A percentile compares a stretch with the other conserved stretches of the same genome.
Evolutionary conservation across 176 grass and related monocot genomes (phyloP).

Genomic region (Alopecurus myosuroides): DNA sequence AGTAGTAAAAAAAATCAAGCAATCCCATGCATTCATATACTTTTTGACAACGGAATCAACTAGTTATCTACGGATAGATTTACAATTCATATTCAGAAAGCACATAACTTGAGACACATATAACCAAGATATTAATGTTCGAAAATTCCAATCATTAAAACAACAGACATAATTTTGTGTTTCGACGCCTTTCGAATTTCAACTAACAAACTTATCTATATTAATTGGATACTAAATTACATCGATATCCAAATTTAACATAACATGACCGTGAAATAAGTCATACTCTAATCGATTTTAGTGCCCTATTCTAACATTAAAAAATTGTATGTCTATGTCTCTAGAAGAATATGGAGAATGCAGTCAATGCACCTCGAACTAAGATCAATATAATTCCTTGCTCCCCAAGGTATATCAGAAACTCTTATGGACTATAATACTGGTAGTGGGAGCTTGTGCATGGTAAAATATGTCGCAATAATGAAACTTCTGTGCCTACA

Average conservation of each 20-base stretch:
- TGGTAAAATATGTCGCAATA: background rate
- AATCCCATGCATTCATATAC: background rate
- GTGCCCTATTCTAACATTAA: background rate
- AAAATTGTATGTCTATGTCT: background rate
- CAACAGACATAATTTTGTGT: background rate
- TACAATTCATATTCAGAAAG: background rate
- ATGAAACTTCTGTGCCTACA: too few relatives aligned
- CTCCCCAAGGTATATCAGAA: background rate
- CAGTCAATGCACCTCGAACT: background rate
- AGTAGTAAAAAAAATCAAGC: background rate
- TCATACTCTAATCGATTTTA: background rate
- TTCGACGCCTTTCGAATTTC: background rate
- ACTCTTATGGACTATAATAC: background rate
- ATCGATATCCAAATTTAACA: background rate
- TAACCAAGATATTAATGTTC: background rate
- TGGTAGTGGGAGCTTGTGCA: background rate
- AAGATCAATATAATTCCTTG: background rate
- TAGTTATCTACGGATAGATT: background rate
- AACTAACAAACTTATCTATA: background rate
- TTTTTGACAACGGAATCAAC: background rate
- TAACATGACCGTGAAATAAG: background rate
- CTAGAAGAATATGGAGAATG: too few relatives aligned
- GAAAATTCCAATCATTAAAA: background rate
- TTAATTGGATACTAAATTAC: background rate
- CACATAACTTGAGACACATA: background rate